A percentile compares a stretch with the other conserved stretches of the same genome.
phyloP scores from a whole-genome alignment of 805 yeast species.

The Ogataea nakhonphanomensis region DNA sequence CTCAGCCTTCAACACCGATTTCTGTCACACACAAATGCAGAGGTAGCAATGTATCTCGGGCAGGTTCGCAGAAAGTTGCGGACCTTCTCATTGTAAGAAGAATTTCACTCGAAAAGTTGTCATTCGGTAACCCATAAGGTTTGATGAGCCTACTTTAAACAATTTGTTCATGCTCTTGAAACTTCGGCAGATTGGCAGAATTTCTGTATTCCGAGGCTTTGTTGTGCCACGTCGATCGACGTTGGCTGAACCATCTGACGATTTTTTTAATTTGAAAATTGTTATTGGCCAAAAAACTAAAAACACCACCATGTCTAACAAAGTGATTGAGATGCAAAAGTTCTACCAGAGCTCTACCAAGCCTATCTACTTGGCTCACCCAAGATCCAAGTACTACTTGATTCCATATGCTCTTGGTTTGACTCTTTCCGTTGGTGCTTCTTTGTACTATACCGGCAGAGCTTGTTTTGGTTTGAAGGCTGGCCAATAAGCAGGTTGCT shows the following conservation, averaged over 20 bases:
- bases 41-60: too few species aligned
- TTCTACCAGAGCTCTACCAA: slow-evolving; percentile 54
- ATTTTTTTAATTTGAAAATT: slow-evolving; percentile 4
- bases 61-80: too few species aligned
- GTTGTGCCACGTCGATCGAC: slow-evolving; percentile 3
- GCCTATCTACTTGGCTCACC: slow-evolving; percentile 55
- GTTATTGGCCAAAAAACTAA: slow-evolving; percentile 7
- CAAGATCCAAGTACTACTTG: slow-evolving; percentile 66
- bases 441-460: slow-evolving; percentile 68
- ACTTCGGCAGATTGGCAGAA: too few species aligned
- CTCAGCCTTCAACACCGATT: too few species aligned
- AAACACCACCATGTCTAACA: slow-evolving; percentile 28
- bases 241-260: neutral
- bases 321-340: slow-evolving; percentile 55
- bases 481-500: slow-evolving; percentile 20
- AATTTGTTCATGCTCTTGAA: neutral
- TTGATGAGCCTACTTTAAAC: too few species aligned
- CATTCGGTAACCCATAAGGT: too few species aligned
- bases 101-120: too few species aligned
- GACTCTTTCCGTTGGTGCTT: slow-evolving; percentile 60
- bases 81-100: too few species aligned
- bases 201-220: too few species aligned
- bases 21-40: too few species aligned
- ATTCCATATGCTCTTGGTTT: slow-evolving; percentile 79
- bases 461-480: slow-evolving; percentile 69